Base-by-base conservation (phyloP, 73 alveolate species). In the Stentor roeselii region DNA sequence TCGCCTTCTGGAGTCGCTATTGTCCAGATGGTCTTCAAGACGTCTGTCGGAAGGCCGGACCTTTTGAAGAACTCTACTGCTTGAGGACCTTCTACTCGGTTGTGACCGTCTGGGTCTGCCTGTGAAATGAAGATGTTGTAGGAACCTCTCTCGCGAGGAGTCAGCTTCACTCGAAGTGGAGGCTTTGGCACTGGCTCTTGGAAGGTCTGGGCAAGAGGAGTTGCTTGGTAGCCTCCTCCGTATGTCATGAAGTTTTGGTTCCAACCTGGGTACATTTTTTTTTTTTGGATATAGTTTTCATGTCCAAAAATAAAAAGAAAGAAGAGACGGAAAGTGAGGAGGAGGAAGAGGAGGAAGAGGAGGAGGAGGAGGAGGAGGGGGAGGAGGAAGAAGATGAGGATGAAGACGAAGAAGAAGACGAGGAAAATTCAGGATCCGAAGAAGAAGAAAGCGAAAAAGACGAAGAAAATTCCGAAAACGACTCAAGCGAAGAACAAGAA, bases 51-150 rank as follows among this genome's bases (percentile, higher is more conserved):
- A n/a, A 95, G 87, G 21, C 94, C 96, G 60, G 98, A 94, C 42
- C 90, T 85, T 86, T 90, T 92, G 90, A 95, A 91, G 88, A 95
- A 95, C 37, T 87, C 91, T 38, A 95, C 99, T 3, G 97, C 99
- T 6, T 86, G 88, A 40, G 90, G 75, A 0, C 98, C 99, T 59
- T 88, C 92, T 39, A 95, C 90, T 77, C 92, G 88, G 78, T 91
- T 92, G 3, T 82, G 50, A 41, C 92, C 89, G 35, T 82, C 88
- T 39, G 95, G 90, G 42, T 95, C 98, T 27, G 94, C 90, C 90
- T 90, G 86, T 60, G 85, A 60, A 32, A 93, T 82, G 76, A 93
- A 59, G 78, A 83, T 84, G 3, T 95, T 86, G 75, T 83, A 95
- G 60, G 67, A 60, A 40, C 93, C 97, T 82, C 92, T 87, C 76